These are phyloP conservation scores for Thermoascus crustaceus DNA, from an alignment of 2,329 filamentous ascomycete species.

Conservation along the genomic window DNA sequence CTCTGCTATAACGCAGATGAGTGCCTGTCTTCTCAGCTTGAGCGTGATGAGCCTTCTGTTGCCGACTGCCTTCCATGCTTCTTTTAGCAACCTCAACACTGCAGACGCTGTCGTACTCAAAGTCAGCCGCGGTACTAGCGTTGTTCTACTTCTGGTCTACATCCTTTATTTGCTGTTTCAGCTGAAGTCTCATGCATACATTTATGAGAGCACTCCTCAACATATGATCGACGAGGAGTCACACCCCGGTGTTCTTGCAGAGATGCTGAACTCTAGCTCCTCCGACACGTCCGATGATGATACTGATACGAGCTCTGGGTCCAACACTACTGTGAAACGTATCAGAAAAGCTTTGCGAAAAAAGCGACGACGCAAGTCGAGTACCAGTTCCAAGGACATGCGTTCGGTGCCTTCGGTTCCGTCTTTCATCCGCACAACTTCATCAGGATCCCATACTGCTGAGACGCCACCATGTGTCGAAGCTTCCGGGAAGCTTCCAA, in stretches of 20 bases:
- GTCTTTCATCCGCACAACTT: conserved; percentile 30
- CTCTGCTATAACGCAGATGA: conserved; percentile 87
- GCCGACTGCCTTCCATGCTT: conserved; percentile 83
- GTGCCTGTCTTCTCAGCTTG: conserved; percentile 75
- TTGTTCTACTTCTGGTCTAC: conserved; percentile 72
- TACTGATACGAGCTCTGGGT: conserved; percentile 56
- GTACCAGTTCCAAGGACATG: conserved; percentile 57
- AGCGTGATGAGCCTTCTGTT: conserved; percentile 79
- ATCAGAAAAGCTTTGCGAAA: conserved; percentile 64
- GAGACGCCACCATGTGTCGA: conserved; percentile 4
- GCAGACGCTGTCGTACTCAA: conserved; percentile 65
- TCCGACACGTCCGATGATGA: conserved; percentile 46
- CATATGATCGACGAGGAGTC: conserved; percentile 83
- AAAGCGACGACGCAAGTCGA: conserved; percentile 65
- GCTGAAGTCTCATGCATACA: conserved; percentile 77
- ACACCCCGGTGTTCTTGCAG: conserved; percentile 69
- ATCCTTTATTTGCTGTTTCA: conserved; percentile 80
- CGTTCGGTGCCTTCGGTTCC: conserved; percentile 35
- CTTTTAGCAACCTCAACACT: conserved; percentile 53
- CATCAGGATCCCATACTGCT: conserved; percentile 23
- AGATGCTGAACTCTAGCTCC: conserved; percentile 65
- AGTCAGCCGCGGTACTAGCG: conserved; percentile 77
- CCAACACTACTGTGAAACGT: conserved; percentile 60
- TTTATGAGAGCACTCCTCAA: conserved; percentile 83
- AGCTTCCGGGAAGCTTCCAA: conserved; percentile 19